Evolutionary conservation across 2,329 filamentous ascomycete species (phyloP), one percentile per base, ranked within the genome.

Genomic region (Apiospora pterosperma): DNA sequence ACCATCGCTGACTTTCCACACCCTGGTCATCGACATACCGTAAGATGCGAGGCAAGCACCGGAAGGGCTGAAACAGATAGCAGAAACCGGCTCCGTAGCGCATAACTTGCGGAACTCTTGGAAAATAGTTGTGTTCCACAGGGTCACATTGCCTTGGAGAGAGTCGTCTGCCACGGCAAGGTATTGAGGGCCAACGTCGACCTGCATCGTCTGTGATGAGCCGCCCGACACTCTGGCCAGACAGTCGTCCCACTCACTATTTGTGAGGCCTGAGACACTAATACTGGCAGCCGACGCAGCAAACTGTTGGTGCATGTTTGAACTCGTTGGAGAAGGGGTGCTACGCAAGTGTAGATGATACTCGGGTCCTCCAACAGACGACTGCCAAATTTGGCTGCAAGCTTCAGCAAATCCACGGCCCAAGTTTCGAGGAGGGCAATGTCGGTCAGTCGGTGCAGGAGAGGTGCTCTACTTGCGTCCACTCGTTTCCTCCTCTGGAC

Each of bases 371-470:
- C 58, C 16, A 38, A 64, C 62, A 55, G 34, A 8, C 55, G 52
- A 4, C 59, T 62, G 7, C 63, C 63, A 21, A 64, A 69, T 42
- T 65, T 65, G 3, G 63, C 66, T 4, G 65, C 25, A 25, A 69
- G 28, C 48, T 67, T 69, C 7, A 61, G 59, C 1, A 69, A 60
- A 36, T 69, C 67, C 3, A 61, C 42, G 19, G 64, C 61, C 67
- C 67, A 68, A n/a, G 61, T 28, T 4, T 48, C 59, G 14, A 69
- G 52, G 0, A 69, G 28, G 11, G 67, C 63, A 28, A 68, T 59
- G n/a, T 68, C 64, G 7, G 39, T 23, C 19, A 52, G 31, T 1
- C 61, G 61, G 5, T 52, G 61, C 44, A 55, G n/a, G 11, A 52
- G 34, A 34, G 59, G 63, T 12, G 36, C 59, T 31, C 25, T 25